A percentile compares a stretch with the other conserved stretches of the same genome.
Evolutionary conservation across 805 yeast species (phyloP).

Genomic region (Ogataea trehaloabstinens): DNA sequence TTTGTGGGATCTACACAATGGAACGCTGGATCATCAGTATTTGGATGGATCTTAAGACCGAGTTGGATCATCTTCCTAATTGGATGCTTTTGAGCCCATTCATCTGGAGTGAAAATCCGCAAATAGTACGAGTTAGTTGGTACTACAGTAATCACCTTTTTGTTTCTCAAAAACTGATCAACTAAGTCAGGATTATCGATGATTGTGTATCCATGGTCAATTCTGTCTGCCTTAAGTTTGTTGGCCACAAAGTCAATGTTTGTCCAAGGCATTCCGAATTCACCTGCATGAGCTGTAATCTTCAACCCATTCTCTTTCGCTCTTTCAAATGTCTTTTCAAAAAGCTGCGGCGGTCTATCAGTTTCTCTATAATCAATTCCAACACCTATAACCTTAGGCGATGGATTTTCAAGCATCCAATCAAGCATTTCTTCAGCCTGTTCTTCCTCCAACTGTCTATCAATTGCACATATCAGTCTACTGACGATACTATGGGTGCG

Average conservation of each 20-base stretch:
- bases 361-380: conserved; percentile 34
- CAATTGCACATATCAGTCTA: conserved; percentile 29
- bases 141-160: conserved; percentile 28
- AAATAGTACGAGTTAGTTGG: conserved; percentile 33
- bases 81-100: conserved; percentile 33
- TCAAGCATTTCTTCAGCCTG: conserved; percentile 27
- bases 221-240: conserved; percentile 24
- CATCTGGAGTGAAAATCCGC: conserved; percentile 24
- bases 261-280: conserved; percentile 29
- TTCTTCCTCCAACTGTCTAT: conserved; percentile 27
- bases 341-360: conserved; percentile 29
- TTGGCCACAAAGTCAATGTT: conserved; percentile 28
- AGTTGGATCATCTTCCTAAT: conserved; percentile 28
- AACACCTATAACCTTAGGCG: conserved; percentile 26
- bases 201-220: conserved; percentile 33
- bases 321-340: conserved; percentile 24
- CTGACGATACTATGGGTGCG: conserved; percentile 20
- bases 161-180: conserved; percentile 21
- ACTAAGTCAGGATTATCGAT: conserved; percentile 26
- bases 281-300: conserved; percentile 33
- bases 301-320: conserved; percentile 26
- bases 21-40: conserved; percentile 33
- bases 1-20: conserved; percentile 31
- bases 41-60: conserved; percentile 30
- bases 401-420: conserved; percentile 27